A percentile compares a stretch with the other conserved stretches of the same genome.
Conservation (phyloP, 148 eudicot species). For the Dysphania ambrosioides region DNA sequence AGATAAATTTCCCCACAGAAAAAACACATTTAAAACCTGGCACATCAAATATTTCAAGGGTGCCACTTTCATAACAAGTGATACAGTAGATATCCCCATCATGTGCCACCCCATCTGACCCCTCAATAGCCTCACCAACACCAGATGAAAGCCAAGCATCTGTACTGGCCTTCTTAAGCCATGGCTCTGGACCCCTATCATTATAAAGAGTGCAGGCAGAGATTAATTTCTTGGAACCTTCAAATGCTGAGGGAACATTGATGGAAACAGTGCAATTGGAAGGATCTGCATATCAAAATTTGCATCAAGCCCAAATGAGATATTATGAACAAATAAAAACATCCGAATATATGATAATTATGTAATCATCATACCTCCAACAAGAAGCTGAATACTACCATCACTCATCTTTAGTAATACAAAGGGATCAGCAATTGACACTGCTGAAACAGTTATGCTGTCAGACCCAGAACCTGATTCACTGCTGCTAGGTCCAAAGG, state of each 20-base stretch:
- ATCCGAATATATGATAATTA: constrained; percentile 1
- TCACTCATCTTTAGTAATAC: constrained; percentile 86
- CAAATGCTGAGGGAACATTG: constrained; percentile 62
- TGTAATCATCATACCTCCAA: constrained; percentile 66
- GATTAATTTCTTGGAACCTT: constrained; percentile 57
- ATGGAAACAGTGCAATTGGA: constrained; percentile 67
- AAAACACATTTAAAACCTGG: constrained; percentile 77
- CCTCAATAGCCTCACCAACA: constrained; percentile 81
- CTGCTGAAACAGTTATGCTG: constrained; percentile 58
- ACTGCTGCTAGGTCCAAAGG: constrained; percentile 49
- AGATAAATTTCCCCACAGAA: constrained; percentile 67
- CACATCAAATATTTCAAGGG: constrained; percentile 85
- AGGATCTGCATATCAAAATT: constrained; percentile 56
- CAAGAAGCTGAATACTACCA: constrained; percentile 86
- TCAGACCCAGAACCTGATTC: constrained; percentile 68
- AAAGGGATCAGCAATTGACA: constrained; percentile 89
- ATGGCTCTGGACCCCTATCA: constrained; percentile 92
- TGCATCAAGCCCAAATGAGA: constrained; percentile 14
- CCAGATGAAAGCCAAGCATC: constrained; percentile 99
- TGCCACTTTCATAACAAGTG: constrained; percentile 73
- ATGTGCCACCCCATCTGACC: constrained; percentile 68
- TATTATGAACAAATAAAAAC: neutral
- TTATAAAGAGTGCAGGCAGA: constrained; percentile 84
- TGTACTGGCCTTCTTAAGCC: constrained; percentile 91
- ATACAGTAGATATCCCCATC: constrained; percentile 88